A percentile compares a stretch with the other conserved stretches of the same genome.
phyloP scores from a whole-genome alignment of 2,329 filamentous ascomycete species.

The Penicillium sp. region DNA sequence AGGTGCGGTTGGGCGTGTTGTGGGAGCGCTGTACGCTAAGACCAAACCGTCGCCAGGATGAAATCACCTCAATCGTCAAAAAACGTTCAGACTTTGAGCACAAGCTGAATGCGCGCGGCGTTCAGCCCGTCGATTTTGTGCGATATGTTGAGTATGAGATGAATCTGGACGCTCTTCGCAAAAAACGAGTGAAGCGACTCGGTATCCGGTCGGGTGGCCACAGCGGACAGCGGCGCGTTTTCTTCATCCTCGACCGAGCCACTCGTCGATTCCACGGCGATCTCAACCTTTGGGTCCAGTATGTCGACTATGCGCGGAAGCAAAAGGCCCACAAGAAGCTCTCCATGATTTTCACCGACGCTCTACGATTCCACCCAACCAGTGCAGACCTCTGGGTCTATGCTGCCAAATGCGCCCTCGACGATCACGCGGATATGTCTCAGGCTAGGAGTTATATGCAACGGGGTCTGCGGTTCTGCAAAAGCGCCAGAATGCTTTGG shows the following conservation, averaged over 20 bases:
- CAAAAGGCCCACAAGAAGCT: conserved; percentile 63
- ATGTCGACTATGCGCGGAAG: conserved; percentile 74
- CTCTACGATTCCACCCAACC: conserved; percentile 79
- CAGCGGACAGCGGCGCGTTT: conserved; percentile 75
- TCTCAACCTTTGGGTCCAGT: conserved; percentile 80
- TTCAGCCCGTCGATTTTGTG: conserved; percentile 73
- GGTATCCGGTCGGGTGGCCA: conserved; percentile 70
- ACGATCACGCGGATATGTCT: conserved; percentile 80
- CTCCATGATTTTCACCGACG: conserved; percentile 60
- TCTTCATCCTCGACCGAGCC: conserved; percentile 83
- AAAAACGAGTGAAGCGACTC: conserved; percentile 77
- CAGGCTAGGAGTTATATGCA: conserved; percentile 82
- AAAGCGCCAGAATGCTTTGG: conserved; percentile 70
- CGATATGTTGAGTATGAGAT: conserved; percentile 74
- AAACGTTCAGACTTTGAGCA: conserved; percentile 94
- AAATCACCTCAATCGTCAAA: conserved; percentile 82
- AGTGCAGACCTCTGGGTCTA: conserved; percentile 81
- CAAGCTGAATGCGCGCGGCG: conserved; percentile 77
- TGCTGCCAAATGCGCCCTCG: conserved; percentile 73
- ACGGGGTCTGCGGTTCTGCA: conserved; percentile 86
- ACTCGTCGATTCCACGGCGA: conserved; percentile 81
- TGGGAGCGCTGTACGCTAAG: conserved; percentile 11
- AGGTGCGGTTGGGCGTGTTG: conserved; percentile 21
- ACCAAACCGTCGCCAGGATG: conserved; percentile 57
- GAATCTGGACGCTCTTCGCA: conserved; percentile 68